Conservation (phyloP, 2,329 filamentous ascomycete species). For the Rhexocercosporidium sp. region DNA sequence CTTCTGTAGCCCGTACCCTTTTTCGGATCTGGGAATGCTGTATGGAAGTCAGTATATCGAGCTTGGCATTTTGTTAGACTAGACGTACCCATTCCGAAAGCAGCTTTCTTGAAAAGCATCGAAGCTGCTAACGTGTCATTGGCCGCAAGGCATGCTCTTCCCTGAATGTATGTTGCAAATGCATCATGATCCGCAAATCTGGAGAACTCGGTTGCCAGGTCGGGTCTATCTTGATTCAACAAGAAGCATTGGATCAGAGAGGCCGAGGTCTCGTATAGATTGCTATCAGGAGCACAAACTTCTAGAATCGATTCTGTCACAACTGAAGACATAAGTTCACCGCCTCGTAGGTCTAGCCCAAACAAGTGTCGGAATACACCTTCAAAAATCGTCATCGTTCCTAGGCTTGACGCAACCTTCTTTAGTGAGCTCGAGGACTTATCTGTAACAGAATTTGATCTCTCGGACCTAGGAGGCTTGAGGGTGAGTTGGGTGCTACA, state of each 20-base stretch:
- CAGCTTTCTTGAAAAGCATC: constrained; percentile 79
- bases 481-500: constrained; percentile 62
- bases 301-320: constrained; percentile 72
- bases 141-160: constrained; percentile 74
- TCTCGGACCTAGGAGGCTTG: constrained; percentile 50
- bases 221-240: constrained; percentile 62
- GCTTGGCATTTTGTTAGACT: neutral
- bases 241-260: constrained; percentile 66
- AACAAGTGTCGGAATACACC: constrained; percentile 67
- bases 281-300: constrained; percentile 67
- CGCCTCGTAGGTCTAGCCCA: constrained; percentile 57
- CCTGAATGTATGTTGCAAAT: constrained; percentile 83
- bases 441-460: constrained; percentile 42
- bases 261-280: constrained; percentile 64
- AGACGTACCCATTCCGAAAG: constrained; percentile 78
- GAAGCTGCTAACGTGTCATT: constrained; percentile 77
- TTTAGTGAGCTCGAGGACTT: constrained; percentile 43
- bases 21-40: constrained; percentile 36
- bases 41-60: constrained; percentile 24
- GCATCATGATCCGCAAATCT: constrained; percentile 61
- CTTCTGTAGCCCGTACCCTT: constrained; percentile 54
- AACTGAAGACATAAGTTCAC: constrained; percentile 59
- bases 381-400: constrained; percentile 64
- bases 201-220: constrained; percentile 62
- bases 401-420: constrained; percentile 49